Evolutionary conservation across 1,284 basidiomycete species (phyloP), one percentile per base, ranked within the genome.

Genomic region (Ganoderma resinaceum): DNA sequence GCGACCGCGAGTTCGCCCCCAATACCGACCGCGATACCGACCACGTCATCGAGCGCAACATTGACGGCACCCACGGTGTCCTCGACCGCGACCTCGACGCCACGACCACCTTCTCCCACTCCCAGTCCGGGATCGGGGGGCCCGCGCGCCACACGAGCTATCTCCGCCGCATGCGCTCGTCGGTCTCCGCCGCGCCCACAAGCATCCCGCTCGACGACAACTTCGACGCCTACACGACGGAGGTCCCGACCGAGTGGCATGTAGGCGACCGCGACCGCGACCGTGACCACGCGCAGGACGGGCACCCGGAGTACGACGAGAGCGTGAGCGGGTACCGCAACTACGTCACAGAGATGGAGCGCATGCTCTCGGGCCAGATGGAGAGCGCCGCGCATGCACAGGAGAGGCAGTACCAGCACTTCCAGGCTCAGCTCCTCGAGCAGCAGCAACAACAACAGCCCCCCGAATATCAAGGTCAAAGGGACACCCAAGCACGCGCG

Each of bases 261-360:
- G 66, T 65, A 35, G 63, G 35, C 43, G 53, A 60, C n/a, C 67
- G 67, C 52, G 72, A 72, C 53, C 73, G 71, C 31, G 74, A 75
- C 55, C 78, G 71, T 46, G 78, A 78, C 66, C 77, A 77, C 69
- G 76, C 78, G 12, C 68, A 68, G 42, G 72, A 73, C 49, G 72
- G 73, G 33, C 75, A 76, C 58, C 78, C 72, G 53, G 79, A 79
- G 66, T 78, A 78, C 70, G 77, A 79, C 62, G 78, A 76, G 57
- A 69, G 77, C 38, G 76, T 80, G 46, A 76, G 73, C 80, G 82
- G 62, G 80, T 79, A 84, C 68, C 80, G 80, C 55, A 78, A 80
- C 64, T 86, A 85, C 72, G 82, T 85, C 73, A 79, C 80, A 43
- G 86, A 85, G 73, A 81, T 87, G 73, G 83, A 85, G 67, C 79